Evolutionary conservation across 2,329 filamentous ascomycete species (phyloP), one percentile per base, ranked within the genome.

Genomic region (Elsinoe necatrix): DNA sequence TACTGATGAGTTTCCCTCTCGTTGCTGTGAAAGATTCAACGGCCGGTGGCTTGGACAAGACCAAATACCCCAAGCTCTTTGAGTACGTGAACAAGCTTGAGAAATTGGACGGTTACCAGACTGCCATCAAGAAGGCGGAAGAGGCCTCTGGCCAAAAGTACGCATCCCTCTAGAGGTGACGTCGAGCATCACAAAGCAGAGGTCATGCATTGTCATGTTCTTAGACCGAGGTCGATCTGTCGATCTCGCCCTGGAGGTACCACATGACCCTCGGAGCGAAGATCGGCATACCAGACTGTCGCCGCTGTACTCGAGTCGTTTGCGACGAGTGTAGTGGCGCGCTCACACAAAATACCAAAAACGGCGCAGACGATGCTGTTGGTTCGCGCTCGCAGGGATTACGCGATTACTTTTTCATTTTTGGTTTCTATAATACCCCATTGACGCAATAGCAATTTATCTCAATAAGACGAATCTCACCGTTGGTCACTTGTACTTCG

Each of bases 1-100:
- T 80, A 42, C 65, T 80, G 64, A 71, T 80, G 65, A 74, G 73
- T 51, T 80, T 78, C 62, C 76, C 74, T 0, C 62, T 81, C 3
- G 73, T 80, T 58, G 76, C 69, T 1, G 75, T 70, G 1, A 66
- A 68, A 25, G 62, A 63, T 39, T 58, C 62, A 31, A 52, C 35
- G 18, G 60, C 64, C 20, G 66, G 64, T 11, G 70, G 71, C 27
- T 58, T 75, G 31, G 74, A 69, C 1, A 68, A 71, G 58, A 68
- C 68, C 14, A 71, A 67, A 29, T 78, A 76, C 59, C 77, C 78
- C 0, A 73, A 72, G 60, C 60, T 80, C 50, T 68, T 64, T 8
- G 73, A 66, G 8, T 80, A 78, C 62, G 66, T 75, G 43, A 69
- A 73, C 48, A 70, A 66, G 54, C 58, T 77, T 43, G 71, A 80